These are phyloP conservation scores for Colletotrichum orbiculare DNA, from an alignment of 2,329 filamentous ascomycete species.

Conservation along the genomic window DNA sequence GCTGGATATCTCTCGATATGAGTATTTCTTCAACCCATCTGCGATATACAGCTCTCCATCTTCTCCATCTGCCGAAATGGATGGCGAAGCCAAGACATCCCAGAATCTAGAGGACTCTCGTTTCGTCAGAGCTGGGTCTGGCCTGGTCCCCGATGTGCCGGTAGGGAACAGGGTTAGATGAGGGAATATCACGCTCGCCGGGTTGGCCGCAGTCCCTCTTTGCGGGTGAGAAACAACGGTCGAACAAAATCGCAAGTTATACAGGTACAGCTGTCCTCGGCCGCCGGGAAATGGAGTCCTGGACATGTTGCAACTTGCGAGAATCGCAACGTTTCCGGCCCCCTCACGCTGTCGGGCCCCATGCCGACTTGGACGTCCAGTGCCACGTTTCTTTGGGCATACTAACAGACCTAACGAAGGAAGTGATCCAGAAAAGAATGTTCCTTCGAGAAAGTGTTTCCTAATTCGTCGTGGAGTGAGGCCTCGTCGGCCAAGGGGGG, in stretches of 20 bases:
- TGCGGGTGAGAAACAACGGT: constrained; percentile 5
- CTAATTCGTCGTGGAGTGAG: too few species aligned
- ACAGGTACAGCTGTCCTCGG: too few species aligned
- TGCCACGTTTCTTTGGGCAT: too few species aligned
- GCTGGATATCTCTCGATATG: constrained; percentile 8
- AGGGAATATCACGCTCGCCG: constrained; percentile 11
- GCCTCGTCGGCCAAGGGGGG: too few species aligned
- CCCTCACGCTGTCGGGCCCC: too few species aligned
- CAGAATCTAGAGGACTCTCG: constrained; percentile 1
- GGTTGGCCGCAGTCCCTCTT: constrained; percentile 9
- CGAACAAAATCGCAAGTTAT: background rate
- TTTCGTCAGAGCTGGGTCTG: constrained; percentile 17
- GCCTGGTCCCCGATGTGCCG: constrained; percentile 8
- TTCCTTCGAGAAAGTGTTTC: too few species aligned
- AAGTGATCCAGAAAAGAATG: too few species aligned
- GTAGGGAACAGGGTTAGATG: constrained; percentile 13
- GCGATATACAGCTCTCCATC: background rate
- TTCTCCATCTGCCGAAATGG: constrained; percentile 19
- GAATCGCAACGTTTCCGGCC: constrained; percentile 1
- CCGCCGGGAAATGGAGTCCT: background rate
- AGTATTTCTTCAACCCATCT: constrained; percentile 12
- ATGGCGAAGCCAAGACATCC: constrained; percentile 12
- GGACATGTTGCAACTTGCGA: background rate
- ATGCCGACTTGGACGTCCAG: too few species aligned
- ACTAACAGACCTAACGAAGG: too few species aligned